Evolutionary conservation across 2,329 filamentous ascomycete species (phyloP), one percentile per base, ranked within the genome.

Genomic region (Lecanosticta acicola): DNA sequence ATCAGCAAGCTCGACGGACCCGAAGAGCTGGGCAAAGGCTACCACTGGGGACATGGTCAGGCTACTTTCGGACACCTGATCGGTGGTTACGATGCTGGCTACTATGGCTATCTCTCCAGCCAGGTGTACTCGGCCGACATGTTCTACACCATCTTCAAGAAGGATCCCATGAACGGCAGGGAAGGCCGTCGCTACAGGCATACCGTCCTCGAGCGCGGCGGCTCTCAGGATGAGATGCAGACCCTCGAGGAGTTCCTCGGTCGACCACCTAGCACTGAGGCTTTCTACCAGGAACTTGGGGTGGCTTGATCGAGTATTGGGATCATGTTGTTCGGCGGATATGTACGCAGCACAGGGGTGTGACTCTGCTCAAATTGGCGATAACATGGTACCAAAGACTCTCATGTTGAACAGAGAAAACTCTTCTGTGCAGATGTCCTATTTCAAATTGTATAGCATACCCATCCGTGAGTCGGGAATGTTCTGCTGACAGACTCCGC

Each of bases 101-200:
- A 91, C 70, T 93, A 93, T 66, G 74, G 72, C 40, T 76, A 76
- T 54, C 62, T 77, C 26, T 84, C 79, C 53, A 87, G 83, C 1
- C 79, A 87, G 65, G 87, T 93, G 14, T 93, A 90, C 69, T 86
- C 82, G 17, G 78, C 84, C 19, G 87, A 94, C 67, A 91, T 94
- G 85, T 94, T 91, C 73, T 81, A 87, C 68, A 78, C 78, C 0
- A 82, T 85, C 38, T 93, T 93, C 71, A 83, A 84, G 71, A 73
- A 78, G 56, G 75, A 90, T 63, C 87, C 87, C 0, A 89, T 91
- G 85, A 79, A 89, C 64, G 75, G 74, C 24, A 78, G 77, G 54
- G 80, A 88, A 63, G 87, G 87, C 1, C 75, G 86, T 11, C 70
- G 85, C 48, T 93, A 91, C 69, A 76, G 87, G 43, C 83, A 88